A percentile compares a stretch with the other conserved stretches of the same genome.
These are phyloP conservation scores for Colletotrichum viniferum DNA, from an alignment of 2,329 filamentous ascomycete genomes.

Conservation along the genomic window DNA sequence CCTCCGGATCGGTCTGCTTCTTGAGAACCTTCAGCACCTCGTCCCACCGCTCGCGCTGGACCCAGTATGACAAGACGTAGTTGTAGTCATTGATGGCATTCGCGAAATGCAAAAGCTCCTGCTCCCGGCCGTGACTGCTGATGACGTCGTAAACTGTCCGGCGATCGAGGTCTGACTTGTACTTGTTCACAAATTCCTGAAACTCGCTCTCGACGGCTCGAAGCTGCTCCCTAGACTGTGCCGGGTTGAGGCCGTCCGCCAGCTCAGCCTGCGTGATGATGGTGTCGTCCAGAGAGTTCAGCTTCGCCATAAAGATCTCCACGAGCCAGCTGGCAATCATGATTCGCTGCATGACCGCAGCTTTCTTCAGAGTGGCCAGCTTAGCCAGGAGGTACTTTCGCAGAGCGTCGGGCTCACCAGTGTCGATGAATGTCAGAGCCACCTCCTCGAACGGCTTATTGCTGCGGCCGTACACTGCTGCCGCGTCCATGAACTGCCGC, in stretches of 20 bases:
- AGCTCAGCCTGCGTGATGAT: constrained; percentile 89
- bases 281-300: constrained; percentile 92
- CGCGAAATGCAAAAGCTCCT: constrained; percentile 90
- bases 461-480: constrained; percentile 89
- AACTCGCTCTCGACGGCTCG: constrained; percentile 76
- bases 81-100: constrained; percentile 89
- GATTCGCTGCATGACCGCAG: constrained; percentile 86
- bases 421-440: constrained; percentile 87
- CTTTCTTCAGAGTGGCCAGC: constrained; percentile 80
- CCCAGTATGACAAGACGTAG: constrained; percentile 96
- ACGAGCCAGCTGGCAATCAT: constrained; percentile 97
- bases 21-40: constrained; percentile 89
- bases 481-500: constrained; percentile 84
- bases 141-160: constrained; percentile 96
- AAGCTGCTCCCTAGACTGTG: constrained; percentile 75
- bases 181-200: constrained; percentile 83
- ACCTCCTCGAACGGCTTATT: constrained; percentile 98
- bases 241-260: constrained; percentile 71
- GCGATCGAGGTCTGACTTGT: constrained; percentile 86
- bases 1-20: constrained; percentile 87
- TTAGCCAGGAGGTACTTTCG: constrained; percentile 89
- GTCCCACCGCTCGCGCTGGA: constrained; percentile 90
- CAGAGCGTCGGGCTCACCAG: constrained; percentile 86
- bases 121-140: constrained; percentile 91
- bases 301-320: constrained; percentile 95